phyloP scores from a whole-genome alignment of 306 rosid species.

The Chamaecrista fasciculata region DNA sequence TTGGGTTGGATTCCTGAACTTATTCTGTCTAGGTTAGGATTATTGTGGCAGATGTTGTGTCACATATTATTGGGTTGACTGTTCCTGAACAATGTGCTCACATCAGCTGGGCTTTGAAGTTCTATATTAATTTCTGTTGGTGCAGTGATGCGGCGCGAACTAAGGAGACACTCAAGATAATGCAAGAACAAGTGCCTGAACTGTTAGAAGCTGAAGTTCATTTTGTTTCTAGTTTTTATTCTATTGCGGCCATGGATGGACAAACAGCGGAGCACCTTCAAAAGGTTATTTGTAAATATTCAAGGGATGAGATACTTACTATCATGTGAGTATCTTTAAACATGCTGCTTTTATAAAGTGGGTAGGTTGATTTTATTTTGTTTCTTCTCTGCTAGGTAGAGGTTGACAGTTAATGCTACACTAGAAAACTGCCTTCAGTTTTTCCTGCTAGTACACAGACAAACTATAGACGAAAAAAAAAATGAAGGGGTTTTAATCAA shows the following conservation, averaged over 20 bases:
- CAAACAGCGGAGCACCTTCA: conserved; percentile 98
- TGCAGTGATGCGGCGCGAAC: conserved; percentile 80
- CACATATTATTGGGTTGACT: conserved; percentile 13
- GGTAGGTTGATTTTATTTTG: not conserved
- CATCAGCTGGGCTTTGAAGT: not conserved
- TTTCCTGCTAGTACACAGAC: not conserved
- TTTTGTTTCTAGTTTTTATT: conserved; percentile 90
- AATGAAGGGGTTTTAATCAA: not conserved
- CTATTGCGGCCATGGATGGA: conserved; percentile 99
- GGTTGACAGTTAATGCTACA: not conserved
- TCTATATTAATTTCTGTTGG: conserved; percentile 29
- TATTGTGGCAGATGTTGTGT: conserved; percentile 3
- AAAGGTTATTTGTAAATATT: conserved; percentile 62
- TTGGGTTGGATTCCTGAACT: conserved; percentile 97
- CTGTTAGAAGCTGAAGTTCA: conserved; percentile 78
- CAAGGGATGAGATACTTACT: conserved; percentile 75
- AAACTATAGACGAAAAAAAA: not conserved
- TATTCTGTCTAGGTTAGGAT: conserved; percentile 75
- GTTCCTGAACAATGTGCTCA: not conserved
- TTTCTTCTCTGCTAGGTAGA: not conserved
- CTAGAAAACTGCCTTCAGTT: not conserved
- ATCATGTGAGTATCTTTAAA: conserved; percentile 63
- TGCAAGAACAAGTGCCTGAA: conserved; percentile 78
- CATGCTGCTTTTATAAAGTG: conserved; percentile 4
- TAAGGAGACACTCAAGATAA: conserved; percentile 74